These are phyloP conservation scores for Phaeosphaeriaceae sp. DNA, from an alignment of 2,329 filamentous ascomycete species.

Conservation along the genomic window DNA sequence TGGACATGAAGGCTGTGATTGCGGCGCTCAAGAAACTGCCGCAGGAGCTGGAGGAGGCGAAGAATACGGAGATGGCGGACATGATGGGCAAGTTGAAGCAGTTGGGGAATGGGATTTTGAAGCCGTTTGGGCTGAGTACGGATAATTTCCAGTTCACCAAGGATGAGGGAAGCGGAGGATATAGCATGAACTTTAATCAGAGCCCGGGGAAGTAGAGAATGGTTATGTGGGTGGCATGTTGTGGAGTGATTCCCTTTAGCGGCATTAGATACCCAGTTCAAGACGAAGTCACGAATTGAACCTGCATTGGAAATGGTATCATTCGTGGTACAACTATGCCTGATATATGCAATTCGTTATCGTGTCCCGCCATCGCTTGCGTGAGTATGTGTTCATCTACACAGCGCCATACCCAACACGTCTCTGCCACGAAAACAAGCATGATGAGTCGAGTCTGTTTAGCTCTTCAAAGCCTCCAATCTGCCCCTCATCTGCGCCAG, in stretches of 20 bases:
- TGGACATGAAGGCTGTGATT: conserved; percentile 73
- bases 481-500: conserved; percentile 93
- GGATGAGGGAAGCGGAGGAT: conserved; percentile 87
- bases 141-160: conserved; percentile 95
- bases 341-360: too few relatives aligned
- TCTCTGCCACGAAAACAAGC: too few relatives aligned
- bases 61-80: conserved; percentile 87
- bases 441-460: not conserved
- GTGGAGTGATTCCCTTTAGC: too few relatives aligned
- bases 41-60: conserved; percentile 73
- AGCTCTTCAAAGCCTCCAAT: conserved; percentile 82
- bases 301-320: too few relatives aligned
- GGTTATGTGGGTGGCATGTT: too few relatives aligned
- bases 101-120: conserved; percentile 88
- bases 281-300: too few relatives aligned
- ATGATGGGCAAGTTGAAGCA: conserved; percentile 98
- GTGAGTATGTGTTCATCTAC: too few relatives aligned
- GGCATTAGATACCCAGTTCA: too few relatives aligned
- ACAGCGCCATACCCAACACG: too few relatives aligned
- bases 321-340: too few relatives aligned
- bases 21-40: conserved; percentile 72
- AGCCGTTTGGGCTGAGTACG: conserved; percentile 91
- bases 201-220: conserved; percentile 16
- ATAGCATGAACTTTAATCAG: conserved; percentile 87
- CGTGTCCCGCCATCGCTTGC: too few relatives aligned